A percentile compares a stretch with the other conserved stretches of the same genome.
These are phyloP conservation scores for Sanguinoderma infundibulare DNA, from an alignment of 1,284 basidiomycete genomes.

Conservation along the genomic window DNA sequence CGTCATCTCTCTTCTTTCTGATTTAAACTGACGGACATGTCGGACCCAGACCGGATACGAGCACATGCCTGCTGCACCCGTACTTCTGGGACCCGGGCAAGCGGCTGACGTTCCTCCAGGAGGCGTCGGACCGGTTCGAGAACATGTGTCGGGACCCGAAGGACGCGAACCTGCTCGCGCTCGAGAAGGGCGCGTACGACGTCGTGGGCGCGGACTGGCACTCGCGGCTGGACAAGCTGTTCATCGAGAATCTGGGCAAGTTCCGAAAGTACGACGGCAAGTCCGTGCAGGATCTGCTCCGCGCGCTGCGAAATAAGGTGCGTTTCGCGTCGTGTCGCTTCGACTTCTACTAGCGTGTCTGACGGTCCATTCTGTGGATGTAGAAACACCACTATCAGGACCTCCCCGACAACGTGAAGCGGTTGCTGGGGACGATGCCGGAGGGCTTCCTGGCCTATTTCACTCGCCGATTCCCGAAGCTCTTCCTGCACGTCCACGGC, in stretches of 20 bases:
- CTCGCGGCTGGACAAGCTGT: constrained; percentile 81
- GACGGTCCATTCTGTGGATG: not conserved
- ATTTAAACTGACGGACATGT: not conserved
- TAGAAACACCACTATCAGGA: constrained; percentile 99
- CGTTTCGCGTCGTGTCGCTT: constrained; percentile 28
- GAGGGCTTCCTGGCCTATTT: constrained; percentile 94
- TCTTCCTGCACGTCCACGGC: constrained; percentile 92
- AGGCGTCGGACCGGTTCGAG: constrained; percentile 97
- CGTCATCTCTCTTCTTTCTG: not conserved
- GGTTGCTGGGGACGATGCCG: constrained; percentile 87
- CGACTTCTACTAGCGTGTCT: not conserved
- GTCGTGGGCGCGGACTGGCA: constrained; percentile 93
- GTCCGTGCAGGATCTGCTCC: constrained; percentile 89
- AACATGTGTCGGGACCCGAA: constrained; percentile 94
- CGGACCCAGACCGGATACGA: constrained; percentile 81
- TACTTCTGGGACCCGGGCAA: constrained; percentile 95
- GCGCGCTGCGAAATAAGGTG: constrained; percentile 95
- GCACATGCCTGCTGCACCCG: constrained; percentile 86
- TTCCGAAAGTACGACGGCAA: constrained; percentile 94
- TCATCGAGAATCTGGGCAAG: constrained; percentile 95
- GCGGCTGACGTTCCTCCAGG: constrained; percentile 91
- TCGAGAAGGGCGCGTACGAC: constrained; percentile 72
- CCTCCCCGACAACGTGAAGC: constrained; percentile 87
- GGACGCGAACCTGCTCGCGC: constrained; percentile 72
- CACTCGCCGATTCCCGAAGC: constrained; percentile 85